Conservation (phyloP, 768 basidiomycete genomes). For the Rhizopogon vesiculosus region DNA sequence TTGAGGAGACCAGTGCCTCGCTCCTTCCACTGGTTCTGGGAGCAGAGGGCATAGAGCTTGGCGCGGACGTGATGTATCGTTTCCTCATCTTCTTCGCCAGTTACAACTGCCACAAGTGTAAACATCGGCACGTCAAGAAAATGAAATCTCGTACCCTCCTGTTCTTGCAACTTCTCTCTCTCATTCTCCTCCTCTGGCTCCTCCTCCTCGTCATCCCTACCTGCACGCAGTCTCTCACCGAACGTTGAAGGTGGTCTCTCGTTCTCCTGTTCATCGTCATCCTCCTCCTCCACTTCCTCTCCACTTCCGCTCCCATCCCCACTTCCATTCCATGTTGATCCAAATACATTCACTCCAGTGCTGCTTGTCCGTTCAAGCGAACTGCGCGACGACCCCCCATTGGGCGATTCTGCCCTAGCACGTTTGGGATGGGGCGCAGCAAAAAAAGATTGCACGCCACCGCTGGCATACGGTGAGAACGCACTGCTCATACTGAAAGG, state of each 20-base stretch:
- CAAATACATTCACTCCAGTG: conserved; percentile 22
- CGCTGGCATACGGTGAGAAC: conserved; percentile 57
- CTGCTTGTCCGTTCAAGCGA: conserved; percentile 37
- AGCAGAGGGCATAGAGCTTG: conserved; percentile 61
- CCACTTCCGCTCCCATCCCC: conserved; percentile 32
- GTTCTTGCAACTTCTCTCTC: conserved; percentile 50
- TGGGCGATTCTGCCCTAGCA: conserved; percentile 47
- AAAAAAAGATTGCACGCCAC: conserved; percentile 44
- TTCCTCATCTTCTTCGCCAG: conserved; percentile 81
- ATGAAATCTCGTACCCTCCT: conserved; percentile 48
- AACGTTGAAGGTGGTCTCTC: conserved; percentile 39
- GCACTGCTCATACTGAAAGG: conserved; percentile 40
- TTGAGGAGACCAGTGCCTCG: conserved; percentile 68
- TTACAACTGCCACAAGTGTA: conserved; percentile 42
- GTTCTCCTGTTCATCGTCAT: conserved; percentile 26
- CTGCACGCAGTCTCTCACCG: conserved; percentile 63
- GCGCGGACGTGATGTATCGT: conserved; percentile 74
- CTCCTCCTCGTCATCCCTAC: conserved; percentile 54
- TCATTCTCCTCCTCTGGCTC: conserved; percentile 41
- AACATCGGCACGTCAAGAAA: not conserved
- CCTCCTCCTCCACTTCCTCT: conserved; percentile 38
- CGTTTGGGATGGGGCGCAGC: conserved; percentile 45
- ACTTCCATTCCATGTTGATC: conserved; percentile 34
- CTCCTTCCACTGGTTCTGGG: conserved; percentile 69
- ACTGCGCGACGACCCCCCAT: conserved; percentile 36